Base-by-base conservation (phyloP, 2,329 filamentous ascomycete genomes). In the Neofusicoccum umdonicola region DNA sequence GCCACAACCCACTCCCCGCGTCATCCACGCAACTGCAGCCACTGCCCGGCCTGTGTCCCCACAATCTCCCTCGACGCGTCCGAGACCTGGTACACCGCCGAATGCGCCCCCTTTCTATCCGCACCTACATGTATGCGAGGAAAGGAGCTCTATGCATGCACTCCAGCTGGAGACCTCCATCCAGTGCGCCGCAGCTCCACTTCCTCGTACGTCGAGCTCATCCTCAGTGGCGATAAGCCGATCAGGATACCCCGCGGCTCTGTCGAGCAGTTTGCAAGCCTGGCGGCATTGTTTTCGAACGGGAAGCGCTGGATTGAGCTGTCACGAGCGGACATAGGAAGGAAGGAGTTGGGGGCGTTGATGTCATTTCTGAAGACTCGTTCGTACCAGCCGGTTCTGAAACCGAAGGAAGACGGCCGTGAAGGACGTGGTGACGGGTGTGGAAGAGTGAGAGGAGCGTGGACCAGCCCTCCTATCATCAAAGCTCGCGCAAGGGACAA, bases 221-320 rank as follows among this genome's bases (percentile, higher is more conserved):
- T 80, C 41, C 77, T 73, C 70, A 67, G 74, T 4, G 72, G 73
- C 35, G 42, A 47, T 11, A 60, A 60, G 56, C 56, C 56, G 31
- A 60, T 60, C n/a, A 74, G 71, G 51, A 67, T 74, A 1, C 66
- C 79, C 17, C 73, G 77, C 42, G 70, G 77, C 3, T 68, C 72
- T 1, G 66, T 67, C 4, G 68, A 70, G 4, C 71, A 72, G 44
- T 70, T 76, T 13, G 68, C 15, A 11, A 47, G 56, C 12, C 42
- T 60, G 27, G 11, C 7, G 15, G 31, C 3, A n/a, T 15, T 47
- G 27, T 47, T 60, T 27, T 31, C 15, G 11, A 11, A 34, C 12
- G 42, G 42, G 27, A 45, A 7, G 42, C n/a, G 56, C 27, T 60
- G 56, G 56, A 4, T 60, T 13, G 41, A 45, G 27, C 27, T 60